These are phyloP conservation scores for Metschnikowia sp. DNA, from an alignment of 805 yeast species.

Conservation along the genomic window DNA sequence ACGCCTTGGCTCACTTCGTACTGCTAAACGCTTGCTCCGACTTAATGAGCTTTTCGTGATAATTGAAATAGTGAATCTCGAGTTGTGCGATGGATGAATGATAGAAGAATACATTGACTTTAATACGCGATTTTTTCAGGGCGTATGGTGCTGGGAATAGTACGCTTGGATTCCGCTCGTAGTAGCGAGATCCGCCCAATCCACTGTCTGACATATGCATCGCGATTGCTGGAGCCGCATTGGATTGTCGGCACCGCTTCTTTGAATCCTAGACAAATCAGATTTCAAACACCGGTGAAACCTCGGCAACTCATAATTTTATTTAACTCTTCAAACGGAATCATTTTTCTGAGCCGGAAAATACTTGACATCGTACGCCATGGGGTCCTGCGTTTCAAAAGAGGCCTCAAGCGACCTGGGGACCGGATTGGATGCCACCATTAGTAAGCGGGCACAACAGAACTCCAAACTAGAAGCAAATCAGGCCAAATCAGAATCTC, in stretches of 20 bases:
- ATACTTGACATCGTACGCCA: neutral
- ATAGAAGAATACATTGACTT: no score
- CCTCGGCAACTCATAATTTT: neutral
- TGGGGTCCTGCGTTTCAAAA: conserved; percentile 17
- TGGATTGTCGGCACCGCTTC: neutral
- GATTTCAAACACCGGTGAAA: neutral
- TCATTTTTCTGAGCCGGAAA: no score
- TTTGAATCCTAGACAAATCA: neutral
- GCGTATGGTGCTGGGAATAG: neutral
- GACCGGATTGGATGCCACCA: conserved; percentile 5
- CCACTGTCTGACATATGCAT: conserved; percentile 8
- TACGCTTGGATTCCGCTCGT: neutral
- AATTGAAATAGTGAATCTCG: no score
- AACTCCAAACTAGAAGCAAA: conserved; percentile 8
- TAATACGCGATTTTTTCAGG: no score
- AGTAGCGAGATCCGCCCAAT: conserved; percentile 9
- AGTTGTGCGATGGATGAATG: no score
- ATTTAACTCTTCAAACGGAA: neutral
- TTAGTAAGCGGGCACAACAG: conserved; percentile 17
- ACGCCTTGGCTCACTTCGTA: no score
- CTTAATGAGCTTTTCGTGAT: no score
- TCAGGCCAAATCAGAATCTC: neutral
- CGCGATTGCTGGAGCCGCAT: conserved; percentile 9
- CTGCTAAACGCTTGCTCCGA: no score
- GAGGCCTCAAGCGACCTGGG: conserved; percentile 2